Evolutionary conservation across 2,329 filamentous ascomycete species (phyloP).

Genomic region (Alternaria triticina): DNA sequence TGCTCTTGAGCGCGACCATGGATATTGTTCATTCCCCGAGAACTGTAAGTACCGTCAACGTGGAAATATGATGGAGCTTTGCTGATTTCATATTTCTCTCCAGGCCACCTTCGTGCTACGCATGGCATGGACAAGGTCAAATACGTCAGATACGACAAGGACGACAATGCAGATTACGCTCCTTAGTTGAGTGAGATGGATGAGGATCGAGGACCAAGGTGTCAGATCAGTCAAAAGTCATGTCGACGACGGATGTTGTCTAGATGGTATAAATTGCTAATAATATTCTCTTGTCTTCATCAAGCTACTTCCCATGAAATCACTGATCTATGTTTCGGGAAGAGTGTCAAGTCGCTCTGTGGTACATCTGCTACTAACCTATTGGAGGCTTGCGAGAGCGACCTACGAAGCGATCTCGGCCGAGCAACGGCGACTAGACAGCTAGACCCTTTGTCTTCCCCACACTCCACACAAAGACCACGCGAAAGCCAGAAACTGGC

Average conservation of each 20-base stretch:
- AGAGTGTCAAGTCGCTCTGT: neutral
- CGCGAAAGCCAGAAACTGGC: neutral
- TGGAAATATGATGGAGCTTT: neutral
- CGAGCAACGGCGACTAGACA: neutral
- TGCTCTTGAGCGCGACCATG: slow-evolving; percentile 42
- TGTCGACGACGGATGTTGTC: neutral
- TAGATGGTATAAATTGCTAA: neutral
- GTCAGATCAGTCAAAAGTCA: neutral
- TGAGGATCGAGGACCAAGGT: neutral
- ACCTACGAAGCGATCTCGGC: neutral
- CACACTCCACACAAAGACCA: neutral
- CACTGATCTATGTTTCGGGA: neutral
- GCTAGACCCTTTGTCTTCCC: neutral
- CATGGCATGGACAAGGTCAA: slow-evolving; percentile 51
- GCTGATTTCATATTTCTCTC: neutral
- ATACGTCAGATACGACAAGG: slow-evolving; percentile 31
- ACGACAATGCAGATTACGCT: slow-evolving; percentile 29
- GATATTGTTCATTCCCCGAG: slow-evolving; percentile 46
- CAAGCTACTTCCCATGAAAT: neutral
- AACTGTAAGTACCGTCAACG: slow-evolving; percentile 31
- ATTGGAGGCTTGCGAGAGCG: neutral
- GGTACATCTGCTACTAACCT: neutral
- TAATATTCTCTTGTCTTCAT: neutral
- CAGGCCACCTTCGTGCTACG: slow-evolving; percentile 41
- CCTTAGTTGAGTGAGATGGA: neutral